Percentiles rank a stretch among this genome's conserved stretches.
phyloP scores from a whole-genome alignment of 371 early-diverging fungal genomes.

The Mucor velutinosus region DNA sequence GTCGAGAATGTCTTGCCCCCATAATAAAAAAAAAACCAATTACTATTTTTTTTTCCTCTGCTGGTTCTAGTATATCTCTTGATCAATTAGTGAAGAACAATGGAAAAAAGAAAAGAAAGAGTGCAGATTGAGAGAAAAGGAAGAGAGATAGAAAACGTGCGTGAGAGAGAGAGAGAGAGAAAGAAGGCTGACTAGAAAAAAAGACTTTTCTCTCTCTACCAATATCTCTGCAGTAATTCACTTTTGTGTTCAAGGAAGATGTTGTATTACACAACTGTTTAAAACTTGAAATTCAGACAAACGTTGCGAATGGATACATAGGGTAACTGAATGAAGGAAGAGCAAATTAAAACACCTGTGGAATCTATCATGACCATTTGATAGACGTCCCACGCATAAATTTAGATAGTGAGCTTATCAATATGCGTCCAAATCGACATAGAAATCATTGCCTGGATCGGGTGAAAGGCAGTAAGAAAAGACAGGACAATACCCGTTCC shows the following conservation, averaged over 20 bases:
- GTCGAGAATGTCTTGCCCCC: constrained; percentile 30
- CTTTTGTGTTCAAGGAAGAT: not conserved
- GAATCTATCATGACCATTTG: not conserved
- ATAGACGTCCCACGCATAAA: not conserved
- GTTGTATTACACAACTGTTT: constrained; percentile 1
- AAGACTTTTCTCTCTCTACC: not conserved
- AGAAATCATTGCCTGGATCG: not conserved
- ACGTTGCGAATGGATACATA: not conserved
- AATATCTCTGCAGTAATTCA: not conserved
- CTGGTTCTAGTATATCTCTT: not conserved
- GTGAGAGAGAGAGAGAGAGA: constrained; percentile 4
- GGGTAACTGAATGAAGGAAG: not conserved
- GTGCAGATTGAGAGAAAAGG: constrained; percentile 2
- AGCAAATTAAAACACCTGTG: not conserved
- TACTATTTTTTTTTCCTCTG: not conserved
- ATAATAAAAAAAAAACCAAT: constrained; percentile 8
- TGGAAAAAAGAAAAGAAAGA: constrained; percentile 7
- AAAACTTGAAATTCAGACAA: constrained; percentile 4
- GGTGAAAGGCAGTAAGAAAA: not conserved
- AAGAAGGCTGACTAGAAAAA: not conserved
- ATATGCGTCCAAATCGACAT: not conserved
- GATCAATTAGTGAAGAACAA: not conserved
- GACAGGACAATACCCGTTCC: not conserved
- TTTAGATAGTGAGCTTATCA: not conserved
- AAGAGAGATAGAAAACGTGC: constrained; percentile 10